Percentiles rank a stretch among this genome's conserved stretches.
These are phyloP conservation scores for Leishmania aethiopica DNA, from an alignment of 208 protist genomes.

Conservation along the genomic window DNA sequence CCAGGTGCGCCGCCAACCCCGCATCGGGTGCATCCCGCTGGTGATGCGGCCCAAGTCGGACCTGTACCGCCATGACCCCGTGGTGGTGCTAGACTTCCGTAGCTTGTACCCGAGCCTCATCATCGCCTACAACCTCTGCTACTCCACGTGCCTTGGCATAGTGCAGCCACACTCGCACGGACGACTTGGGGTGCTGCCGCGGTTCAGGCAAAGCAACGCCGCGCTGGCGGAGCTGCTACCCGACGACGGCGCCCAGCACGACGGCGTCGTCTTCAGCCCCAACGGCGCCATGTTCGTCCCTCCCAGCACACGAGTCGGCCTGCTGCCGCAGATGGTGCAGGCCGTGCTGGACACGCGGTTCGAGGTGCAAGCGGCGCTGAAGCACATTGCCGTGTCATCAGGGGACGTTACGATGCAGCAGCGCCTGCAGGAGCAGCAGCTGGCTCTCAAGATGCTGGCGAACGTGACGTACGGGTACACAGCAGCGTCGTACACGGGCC, in stretches of 20 bases:
- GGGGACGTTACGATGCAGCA: slow-evolving; percentile 55
- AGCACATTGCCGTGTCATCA: slow-evolving; percentile 57
- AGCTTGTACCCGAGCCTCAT: slow-evolving; percentile 99
- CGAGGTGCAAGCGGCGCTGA: slow-evolving; percentile 75
- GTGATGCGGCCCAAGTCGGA: slow-evolving; percentile 76
- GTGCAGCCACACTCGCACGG: slow-evolving; percentile 49
- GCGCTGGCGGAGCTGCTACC: slow-evolving; percentile 81
- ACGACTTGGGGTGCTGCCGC: slow-evolving; percentile 67
- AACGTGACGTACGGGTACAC: slow-evolving; percentile 99
- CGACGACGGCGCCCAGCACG: slow-evolving; percentile 44
- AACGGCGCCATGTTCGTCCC: slow-evolving; percentile 83
- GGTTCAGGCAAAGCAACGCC: slow-evolving; percentile 44
- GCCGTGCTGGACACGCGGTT: slow-evolving; percentile 82
- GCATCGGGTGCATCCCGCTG: slow-evolving; percentile 80
- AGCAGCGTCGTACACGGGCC: slow-evolving; percentile 97
- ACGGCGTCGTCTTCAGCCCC: slow-evolving; percentile 65
- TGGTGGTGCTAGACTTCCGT: slow-evolving; percentile 99
- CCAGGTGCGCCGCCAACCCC: slow-evolving; percentile 69
- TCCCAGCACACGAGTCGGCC: slow-evolving; percentile 51
- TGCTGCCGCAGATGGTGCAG: slow-evolving; percentile 80
- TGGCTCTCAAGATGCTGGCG: slow-evolving; percentile 98
- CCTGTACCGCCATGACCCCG: slow-evolving; percentile 86
- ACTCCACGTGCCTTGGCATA: slow-evolving; percentile 89
- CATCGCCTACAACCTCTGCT: slow-evolving; percentile 99
- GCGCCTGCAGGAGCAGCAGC: slow-evolving; percentile 96